Percentiles rank a stretch among this genome's conserved stretches.
Conservation (phyloP, 352 stramenopile species). For the Globisporangium apiculatum region DNA sequence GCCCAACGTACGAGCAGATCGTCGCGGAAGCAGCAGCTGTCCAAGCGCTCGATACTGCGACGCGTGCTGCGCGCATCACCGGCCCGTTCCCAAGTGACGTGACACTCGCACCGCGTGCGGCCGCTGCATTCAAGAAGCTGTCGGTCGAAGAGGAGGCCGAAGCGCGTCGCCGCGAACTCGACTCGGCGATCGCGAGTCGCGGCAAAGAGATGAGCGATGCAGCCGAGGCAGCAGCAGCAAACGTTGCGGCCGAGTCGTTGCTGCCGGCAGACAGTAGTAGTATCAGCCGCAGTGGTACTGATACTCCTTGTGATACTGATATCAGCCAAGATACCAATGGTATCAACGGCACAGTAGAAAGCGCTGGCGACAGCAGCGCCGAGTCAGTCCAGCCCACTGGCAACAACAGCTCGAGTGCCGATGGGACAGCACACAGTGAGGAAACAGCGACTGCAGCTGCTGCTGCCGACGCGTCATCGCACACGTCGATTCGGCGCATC, state of each 20-base stretch:
- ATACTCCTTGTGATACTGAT: not conserved
- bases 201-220: constrained; percentile 35
- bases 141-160: constrained; percentile 74
- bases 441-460: no score
- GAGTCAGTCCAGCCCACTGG: not conserved
- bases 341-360: no score
- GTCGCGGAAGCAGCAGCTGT: constrained; percentile 48
- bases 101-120: constrained; percentile 40
- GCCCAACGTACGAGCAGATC: constrained; percentile 58
- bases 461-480: not conserved
- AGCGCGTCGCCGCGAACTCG: constrained; percentile 49
- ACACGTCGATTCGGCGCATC: constrained; percentile 26
- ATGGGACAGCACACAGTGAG: not conserved
- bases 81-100: constrained; percentile 48
- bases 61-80: constrained; percentile 27
- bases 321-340: no score
- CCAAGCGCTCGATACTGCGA: constrained; percentile 27
- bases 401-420: not conserved
- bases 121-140: constrained; percentile 70
- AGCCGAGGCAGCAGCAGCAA: not conserved
- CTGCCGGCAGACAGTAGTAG: not conserved
- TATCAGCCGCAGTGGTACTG: constrained; percentile 4
- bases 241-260: not conserved
- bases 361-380: not conserved
- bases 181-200: constrained; percentile 52